Conservation (phyloP, 805 yeast species). For the Metschnikowia proteae region DNA sequence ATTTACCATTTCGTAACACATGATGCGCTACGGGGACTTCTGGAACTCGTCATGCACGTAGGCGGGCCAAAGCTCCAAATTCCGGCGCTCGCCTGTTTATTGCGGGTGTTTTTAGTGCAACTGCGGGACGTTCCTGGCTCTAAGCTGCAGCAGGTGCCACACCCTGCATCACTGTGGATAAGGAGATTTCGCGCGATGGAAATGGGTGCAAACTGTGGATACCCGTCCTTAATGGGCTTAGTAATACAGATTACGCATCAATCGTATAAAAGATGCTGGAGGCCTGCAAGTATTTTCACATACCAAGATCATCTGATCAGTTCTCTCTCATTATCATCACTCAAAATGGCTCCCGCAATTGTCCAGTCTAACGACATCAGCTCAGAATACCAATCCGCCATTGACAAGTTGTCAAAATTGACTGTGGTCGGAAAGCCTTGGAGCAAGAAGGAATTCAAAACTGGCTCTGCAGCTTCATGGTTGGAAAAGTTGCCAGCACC, state of each 20-base stretch:
- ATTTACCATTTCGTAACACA: background rate
- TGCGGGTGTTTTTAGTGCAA: background rate
- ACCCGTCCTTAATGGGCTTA: background rate
- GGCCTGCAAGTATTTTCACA: background rate
- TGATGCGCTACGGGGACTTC: background rate
- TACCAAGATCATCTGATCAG: background rate
- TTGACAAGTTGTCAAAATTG: constrained; percentile 13
- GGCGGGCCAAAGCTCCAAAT: background rate
- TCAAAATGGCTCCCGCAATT: constrained; percentile 5
- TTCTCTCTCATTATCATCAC: background rate
- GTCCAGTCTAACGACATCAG: constrained; percentile 5
- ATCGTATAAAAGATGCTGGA: background rate
- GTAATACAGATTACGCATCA: background rate
- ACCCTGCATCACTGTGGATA: constrained; percentile 7
- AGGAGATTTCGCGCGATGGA: constrained; percentile 5
- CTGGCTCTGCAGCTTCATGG: constrained; percentile 16
- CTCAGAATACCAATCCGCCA: constrained; percentile 6
- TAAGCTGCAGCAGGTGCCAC: constrained; percentile 1
- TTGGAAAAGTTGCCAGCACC: constrained; percentile 21
- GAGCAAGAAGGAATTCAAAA: constrained; percentile 10
- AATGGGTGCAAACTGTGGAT: constrained; percentile 15
- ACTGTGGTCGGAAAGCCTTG: constrained; percentile 11
- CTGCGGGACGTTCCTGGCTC: background rate
- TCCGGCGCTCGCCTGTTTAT: background rate
- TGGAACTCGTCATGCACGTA: background rate